Conservation (phyloP, 2,329 filamentous ascomycete species). For the Rugonectria rugulosa region DNA sequence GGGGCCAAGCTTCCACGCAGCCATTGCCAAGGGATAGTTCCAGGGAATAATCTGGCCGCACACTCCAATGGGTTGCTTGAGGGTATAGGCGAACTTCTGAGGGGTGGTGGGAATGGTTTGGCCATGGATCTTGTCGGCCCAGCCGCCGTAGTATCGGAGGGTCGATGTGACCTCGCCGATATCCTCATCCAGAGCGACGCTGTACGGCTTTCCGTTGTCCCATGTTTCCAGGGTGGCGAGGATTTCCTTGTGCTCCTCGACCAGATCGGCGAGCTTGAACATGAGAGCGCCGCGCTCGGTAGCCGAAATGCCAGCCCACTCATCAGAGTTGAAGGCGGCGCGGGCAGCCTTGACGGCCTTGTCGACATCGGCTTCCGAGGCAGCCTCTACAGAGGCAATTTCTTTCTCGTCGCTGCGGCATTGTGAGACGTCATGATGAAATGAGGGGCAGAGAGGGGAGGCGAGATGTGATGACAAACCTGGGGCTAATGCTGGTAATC, state of each 20-base stretch:
- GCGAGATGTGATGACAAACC: conserved; percentile 5
- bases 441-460: background rate
- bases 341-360: conserved; percentile 55
- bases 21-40: conserved; percentile 78
- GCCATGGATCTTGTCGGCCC: conserved; percentile 75
- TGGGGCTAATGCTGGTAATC: conserved; percentile 64
- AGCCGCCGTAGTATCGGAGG: conserved; percentile 74
- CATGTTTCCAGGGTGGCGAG: conserved; percentile 69
- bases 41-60: conserved; percentile 75
- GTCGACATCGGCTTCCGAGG: conserved; percentile 34
- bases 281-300: conserved; percentile 73
- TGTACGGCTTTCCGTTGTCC: conserved; percentile 76
- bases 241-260: conserved; percentile 65
- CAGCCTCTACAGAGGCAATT: conserved; percentile 26
- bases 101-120: conserved; percentile 71
- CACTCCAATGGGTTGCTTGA: conserved; percentile 74
- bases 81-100: conserved; percentile 72
- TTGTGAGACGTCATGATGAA: background rate
- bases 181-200: conserved; percentile 69
- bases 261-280: conserved; percentile 72
- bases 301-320: conserved; percentile 51
- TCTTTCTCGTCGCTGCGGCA: conserved; percentile 14
- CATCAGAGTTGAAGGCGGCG: conserved; percentile 58
- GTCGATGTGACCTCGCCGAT: conserved; percentile 49
- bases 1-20: conserved; percentile 76